Percentiles rank a stretch among this genome's conserved stretches.
phyloP scores from a whole-genome alignment of 768 basidiomycete species.

The Pulveroboletus ravenelii region DNA sequence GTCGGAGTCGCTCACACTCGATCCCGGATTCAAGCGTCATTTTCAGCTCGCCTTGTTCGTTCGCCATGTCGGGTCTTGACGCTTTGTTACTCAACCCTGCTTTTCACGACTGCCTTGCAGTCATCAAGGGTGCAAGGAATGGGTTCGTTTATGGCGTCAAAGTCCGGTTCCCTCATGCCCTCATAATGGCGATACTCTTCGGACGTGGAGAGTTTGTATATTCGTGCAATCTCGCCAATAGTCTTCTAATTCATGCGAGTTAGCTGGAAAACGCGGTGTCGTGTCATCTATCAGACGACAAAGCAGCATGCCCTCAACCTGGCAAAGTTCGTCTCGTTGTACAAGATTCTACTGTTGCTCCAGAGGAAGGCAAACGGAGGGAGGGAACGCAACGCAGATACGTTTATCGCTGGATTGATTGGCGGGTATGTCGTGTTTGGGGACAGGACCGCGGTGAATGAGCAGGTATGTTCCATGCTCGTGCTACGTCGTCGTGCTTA shows the following conservation, averaged over 20 bases:
- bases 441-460: slow-evolving; percentile 81
- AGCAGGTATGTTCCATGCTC: slow-evolving; percentile 60
- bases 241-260: slow-evolving; percentile 7
- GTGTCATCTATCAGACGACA: slow-evolving; percentile 75
- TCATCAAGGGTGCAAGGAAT: slow-evolving; percentile 91
- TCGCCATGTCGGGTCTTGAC: slow-evolving; percentile 24
- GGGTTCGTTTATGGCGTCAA: slow-evolving; percentile 89
- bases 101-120: slow-evolving; percentile 86
- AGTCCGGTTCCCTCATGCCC: slow-evolving; percentile 91
- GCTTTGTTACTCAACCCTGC: slow-evolving; percentile 50
- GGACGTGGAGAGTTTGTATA: slow-evolving; percentile 80
- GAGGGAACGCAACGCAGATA: slow-evolving; percentile 76
- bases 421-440: slow-evolving; percentile 91
- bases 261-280: slow-evolving; percentile 70
- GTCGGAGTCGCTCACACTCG: background rate
- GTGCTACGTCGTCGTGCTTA: slow-evolving; percentile 5
- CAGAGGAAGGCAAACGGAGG: slow-evolving; percentile 80
- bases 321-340: slow-evolving; percentile 89
- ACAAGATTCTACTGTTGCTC: slow-evolving; percentile 80
- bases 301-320: slow-evolving; percentile 89
- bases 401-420: slow-evolving; percentile 88
- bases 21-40: background rate
- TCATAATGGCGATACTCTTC: slow-evolving; percentile 94
- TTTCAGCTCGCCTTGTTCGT: background rate
- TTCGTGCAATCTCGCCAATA: background rate